Evolutionary conservation across 352 stramenopile genomes (phyloP), one percentile per base, ranked within the genome.

Genomic region (Phytopythium litorale): DNA sequence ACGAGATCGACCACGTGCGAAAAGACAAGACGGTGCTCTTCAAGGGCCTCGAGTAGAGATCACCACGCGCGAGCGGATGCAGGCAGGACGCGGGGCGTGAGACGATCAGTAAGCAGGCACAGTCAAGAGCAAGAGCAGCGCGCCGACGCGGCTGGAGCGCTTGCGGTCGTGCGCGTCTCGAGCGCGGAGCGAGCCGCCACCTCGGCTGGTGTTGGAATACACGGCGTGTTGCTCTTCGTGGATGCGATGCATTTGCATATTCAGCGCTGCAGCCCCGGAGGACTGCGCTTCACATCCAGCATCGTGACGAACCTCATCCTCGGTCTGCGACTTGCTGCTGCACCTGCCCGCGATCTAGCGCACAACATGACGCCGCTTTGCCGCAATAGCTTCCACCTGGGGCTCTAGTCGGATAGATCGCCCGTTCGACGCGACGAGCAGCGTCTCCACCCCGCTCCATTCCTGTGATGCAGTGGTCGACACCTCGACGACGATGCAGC

Each of bases 21-120:
- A 89, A 88, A 60, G 87, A 96, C 73, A 90, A 91, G 72, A 94
- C 87, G 52, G 82, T 66, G 71, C 74, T 96, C 59, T 92, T 95
- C 65, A 89, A 92, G 69, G 76, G 82, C 37, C 63, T 92, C 30
- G 81, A 91, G 3, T 78, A 71, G 65, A 59, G n/a, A 19, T 38
- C 33, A 74, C 33, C 33, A 19, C 48, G 65, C 48, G 48, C 48
- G 15, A 19, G 15, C 48, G 35, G 35, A 40, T 40, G 35, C 35
- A 16, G 35, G 35, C 12, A 15, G 35, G 12, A 15, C 35, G 8
- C 35, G 35, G 35, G 35, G 35, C 35, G 12, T 11, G 35, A 15
- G 35, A 40, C 12, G 23, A 53, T 35, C 46, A 53, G 7, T 53
- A 21, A 35, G 4, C 46, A 35, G 46, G 50, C 18, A 55, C 32